Conservation (phyloP, 1,284 basidiomycete genomes). For the Mixia osmundae region DNA sequence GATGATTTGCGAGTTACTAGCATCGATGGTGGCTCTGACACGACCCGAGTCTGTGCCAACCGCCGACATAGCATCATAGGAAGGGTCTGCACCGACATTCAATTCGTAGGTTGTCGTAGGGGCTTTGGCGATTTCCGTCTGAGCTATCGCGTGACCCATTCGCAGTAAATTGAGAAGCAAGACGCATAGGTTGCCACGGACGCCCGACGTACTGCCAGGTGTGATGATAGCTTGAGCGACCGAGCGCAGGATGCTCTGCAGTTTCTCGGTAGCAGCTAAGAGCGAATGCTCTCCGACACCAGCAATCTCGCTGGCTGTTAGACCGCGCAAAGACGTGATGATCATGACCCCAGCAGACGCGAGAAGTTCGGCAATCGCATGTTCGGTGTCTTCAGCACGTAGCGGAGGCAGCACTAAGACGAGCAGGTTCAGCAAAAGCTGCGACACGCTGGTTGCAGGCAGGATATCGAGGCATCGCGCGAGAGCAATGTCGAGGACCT, state of each 20-base stretch:
- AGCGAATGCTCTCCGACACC: too few relatives aligned
- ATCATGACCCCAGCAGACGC: slow-evolving; percentile 57
- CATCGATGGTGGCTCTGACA: too few relatives aligned
- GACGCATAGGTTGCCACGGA: slow-evolving; percentile 94
- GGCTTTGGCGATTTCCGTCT: too few relatives aligned
- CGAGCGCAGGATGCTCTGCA: slow-evolving; percentile 48
- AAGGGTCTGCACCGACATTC: too few relatives aligned
- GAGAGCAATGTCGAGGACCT: slow-evolving; percentile 53
- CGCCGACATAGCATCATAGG: too few relatives aligned
- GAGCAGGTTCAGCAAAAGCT: slow-evolving; percentile 65
- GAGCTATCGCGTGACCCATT: too few relatives aligned
- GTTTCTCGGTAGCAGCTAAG: slow-evolving; percentile 40
- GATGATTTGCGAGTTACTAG: too few relatives aligned
- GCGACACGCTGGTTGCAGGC: slow-evolving; percentile 53
- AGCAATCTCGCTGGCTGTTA: too few relatives aligned
- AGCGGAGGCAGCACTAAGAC: slow-evolving; percentile 32
- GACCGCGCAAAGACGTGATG: slow-evolving; percentile 63
- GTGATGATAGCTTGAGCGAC: slow-evolving; percentile 53
- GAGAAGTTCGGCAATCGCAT: slow-evolving; percentile 50
- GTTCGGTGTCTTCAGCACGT: slow-evolving; percentile 33
- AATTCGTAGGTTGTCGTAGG: too few relatives aligned
- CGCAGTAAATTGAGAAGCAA: slow-evolving; percentile 50
- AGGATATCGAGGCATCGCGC: slow-evolving; percentile 60
- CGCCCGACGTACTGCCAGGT: slow-evolving; percentile 53
- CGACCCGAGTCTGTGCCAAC: too few relatives aligned